Base-by-base conservation (phyloP, 331 rosid genomes). In the Acacia pycnantha region DNA sequence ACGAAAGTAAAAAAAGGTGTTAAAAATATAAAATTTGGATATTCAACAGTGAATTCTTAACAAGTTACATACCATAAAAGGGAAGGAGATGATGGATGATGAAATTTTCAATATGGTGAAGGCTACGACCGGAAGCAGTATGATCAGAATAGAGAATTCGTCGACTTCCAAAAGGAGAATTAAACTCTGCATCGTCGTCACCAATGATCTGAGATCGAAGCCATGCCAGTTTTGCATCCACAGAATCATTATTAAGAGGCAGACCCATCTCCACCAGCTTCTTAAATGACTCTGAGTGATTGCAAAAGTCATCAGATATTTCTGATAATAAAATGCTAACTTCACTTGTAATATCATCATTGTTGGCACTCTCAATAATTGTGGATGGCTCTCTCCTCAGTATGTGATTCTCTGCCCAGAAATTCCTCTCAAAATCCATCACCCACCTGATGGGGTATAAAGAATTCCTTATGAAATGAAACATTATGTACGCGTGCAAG, bases 71-170 rank as follows among this genome's bases (percentile, higher is more conserved):
- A 93, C 98, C 97, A 70, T 95, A 95, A 80, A 82, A 90, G 26
- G 97, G 95, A 64, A 95, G 98, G 82, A 93, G 87, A 51, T 90
- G 92, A 7, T 72, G n/a, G 82, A 35, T 37, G 87, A 95, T 89
- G 73, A 89, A 91, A 43, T 84, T 77, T 87, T 95, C 97, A 0
- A 83, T 85, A 62, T 82, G 90, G 18, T 35, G 86, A 74, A 93
- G 97, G 77, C 92, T 88, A 16, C 95, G 91, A 3, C 87, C 98
- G 0, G 97, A 89, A 66, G 98, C 98, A 1, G 98, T 95, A 85
- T 91, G 94, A 87, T 95, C 98, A 47, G 97, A 95, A 84, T 95
- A 95, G 0, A 87, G 74, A 79, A 95, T 71, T 15, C 75, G 50
- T 84, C 94, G 59, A 74, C 66, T 87, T 58, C 97, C 98, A 68